phyloP scores from a whole-genome alignment of 1,284 basidiomycete species.

The Nidula niveotomentosa region DNA sequence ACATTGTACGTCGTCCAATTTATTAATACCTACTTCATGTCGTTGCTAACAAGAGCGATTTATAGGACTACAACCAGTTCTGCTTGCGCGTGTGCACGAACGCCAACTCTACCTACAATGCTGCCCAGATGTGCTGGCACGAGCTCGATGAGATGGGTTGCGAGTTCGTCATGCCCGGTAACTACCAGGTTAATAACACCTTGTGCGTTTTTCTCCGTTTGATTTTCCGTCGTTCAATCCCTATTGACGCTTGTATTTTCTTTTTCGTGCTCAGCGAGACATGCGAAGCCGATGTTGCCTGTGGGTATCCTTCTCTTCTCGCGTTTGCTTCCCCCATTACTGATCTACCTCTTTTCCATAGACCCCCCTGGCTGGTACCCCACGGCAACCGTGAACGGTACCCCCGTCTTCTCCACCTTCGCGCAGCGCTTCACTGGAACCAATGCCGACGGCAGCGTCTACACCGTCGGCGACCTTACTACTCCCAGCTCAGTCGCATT shows the following conservation, averaged over 20 bases:
- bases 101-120: constrained; percentile 49
- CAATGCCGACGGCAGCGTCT: constrained; percentile 22
- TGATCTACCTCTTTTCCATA: constrained; percentile 4
- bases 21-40: too few relatives aligned
- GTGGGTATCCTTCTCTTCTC: constrained; percentile 13
- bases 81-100: constrained; percentile 56
- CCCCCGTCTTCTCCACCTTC: constrained; percentile 36
- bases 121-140: constrained; percentile 41
- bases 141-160: constrained; percentile 43
- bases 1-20: constrained; percentile 16
- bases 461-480: constrained; percentile 33
- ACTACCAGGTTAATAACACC: constrained; percentile 36
- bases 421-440: constrained; percentile 40
- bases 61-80: constrained; percentile 34
- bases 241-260: neutral
- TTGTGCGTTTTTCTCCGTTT: constrained; percentile 25
- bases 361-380: constrained; percentile 43
- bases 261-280: constrained; percentile 24
- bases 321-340: neutral
- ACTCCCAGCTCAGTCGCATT: constrained; percentile 30
- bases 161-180: constrained; percentile 39
- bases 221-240: neutral
- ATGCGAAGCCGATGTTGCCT: constrained; percentile 41
- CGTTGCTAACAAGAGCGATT: too few relatives aligned
- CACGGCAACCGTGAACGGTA: constrained; percentile 30